phyloP scores from a whole-genome alignment of 2,329 filamentous ascomycete genomes.

The Arthroderma uncinatum region DNA sequence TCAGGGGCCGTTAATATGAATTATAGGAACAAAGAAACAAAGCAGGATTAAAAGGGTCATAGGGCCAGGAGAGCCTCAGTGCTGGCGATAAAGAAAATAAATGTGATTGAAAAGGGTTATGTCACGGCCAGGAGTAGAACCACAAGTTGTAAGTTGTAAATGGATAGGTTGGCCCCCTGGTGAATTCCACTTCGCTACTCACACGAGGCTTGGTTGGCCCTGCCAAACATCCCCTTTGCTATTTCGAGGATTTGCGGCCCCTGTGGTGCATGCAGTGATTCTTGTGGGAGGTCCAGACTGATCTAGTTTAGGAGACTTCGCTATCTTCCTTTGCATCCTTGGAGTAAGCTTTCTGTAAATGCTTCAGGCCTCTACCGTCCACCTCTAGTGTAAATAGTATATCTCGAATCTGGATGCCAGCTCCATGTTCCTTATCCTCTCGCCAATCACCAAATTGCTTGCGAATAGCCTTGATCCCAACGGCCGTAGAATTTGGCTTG shows the following conservation, averaged over 20 bases:
- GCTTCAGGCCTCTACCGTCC: conserved; percentile 48
- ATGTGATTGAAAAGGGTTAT: too few species aligned
- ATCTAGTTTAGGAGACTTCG: conserved; percentile 5
- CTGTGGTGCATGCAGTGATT: neutral
- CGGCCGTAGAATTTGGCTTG: conserved; percentile 23
- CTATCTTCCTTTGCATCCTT: conserved; percentile 33
- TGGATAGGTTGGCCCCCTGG: neutral
- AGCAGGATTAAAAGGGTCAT: neutral
- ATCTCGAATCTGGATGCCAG: conserved; percentile 73
- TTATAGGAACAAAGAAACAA: neutral
- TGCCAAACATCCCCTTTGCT: neutral
- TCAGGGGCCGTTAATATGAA: neutral
- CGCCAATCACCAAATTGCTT: conserved; percentile 62
- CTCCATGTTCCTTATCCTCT: conserved; percentile 62
- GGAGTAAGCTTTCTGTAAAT: conserved; percentile 35
- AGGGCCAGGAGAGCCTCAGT: neutral
- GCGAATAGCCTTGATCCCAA: conserved; percentile 20
- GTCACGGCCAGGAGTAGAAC: too few species aligned
- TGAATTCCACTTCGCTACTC: neutral
- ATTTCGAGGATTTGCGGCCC: too few species aligned
- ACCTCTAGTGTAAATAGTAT: conserved; percentile 68
- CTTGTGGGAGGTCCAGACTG: neutral
- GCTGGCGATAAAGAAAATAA: neutral
- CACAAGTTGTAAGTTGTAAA: neutral
- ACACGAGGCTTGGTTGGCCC: neutral